These are phyloP conservation scores for Penicillium griseofulvum DNA, from an alignment of 2,329 filamentous ascomycete genomes.

Conservation along the genomic window DNA sequence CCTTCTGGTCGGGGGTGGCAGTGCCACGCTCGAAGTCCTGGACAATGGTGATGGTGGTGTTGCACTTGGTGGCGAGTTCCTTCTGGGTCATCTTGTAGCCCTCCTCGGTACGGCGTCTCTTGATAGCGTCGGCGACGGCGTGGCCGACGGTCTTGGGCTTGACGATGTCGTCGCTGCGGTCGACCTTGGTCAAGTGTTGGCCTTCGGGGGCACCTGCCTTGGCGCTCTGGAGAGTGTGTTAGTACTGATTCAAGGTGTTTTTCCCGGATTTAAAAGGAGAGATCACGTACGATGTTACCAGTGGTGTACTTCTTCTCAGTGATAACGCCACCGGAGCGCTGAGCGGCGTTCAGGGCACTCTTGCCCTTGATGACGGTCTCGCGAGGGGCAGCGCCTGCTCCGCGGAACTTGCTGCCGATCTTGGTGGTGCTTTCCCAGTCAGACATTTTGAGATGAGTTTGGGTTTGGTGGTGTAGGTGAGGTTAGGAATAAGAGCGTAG, in stretches of 20 bases:
- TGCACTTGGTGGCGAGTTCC: conserved; percentile 79
- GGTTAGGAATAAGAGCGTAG: conserved; percentile 4
- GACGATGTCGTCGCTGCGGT: conserved; percentile 94
- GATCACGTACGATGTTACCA: conserved; percentile 68
- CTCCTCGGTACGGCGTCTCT: conserved; percentile 72
- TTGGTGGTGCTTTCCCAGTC: conserved; percentile 90
- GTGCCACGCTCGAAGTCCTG: conserved; percentile 81
- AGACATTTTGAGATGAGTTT: conserved; percentile 51
- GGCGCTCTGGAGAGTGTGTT: conserved; percentile 37
- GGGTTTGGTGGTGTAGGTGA: conserved; percentile 1
- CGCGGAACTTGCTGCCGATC: conserved; percentile 82
- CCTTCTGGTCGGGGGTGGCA: conserved; percentile 78
- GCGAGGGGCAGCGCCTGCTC: conserved; percentile 59
- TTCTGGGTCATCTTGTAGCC: conserved; percentile 97
- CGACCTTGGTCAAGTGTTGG: conserved; percentile 95
- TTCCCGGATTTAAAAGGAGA: not conserved
- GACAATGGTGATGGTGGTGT: conserved; percentile 76
- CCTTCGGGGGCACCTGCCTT: conserved; percentile 64
- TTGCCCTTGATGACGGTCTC: conserved; percentile 90
- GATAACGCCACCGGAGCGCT: conserved; percentile 72
- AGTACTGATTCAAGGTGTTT: conserved; percentile 4
- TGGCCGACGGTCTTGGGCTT: conserved; percentile 89
- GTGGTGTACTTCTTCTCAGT: conserved; percentile 90
- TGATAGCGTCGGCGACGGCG: conserved; percentile 78
- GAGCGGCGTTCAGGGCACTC: conserved; percentile 80